Conservation (phyloP, 805 yeast genomes). For the Grigorovia jiainica region DNA sequence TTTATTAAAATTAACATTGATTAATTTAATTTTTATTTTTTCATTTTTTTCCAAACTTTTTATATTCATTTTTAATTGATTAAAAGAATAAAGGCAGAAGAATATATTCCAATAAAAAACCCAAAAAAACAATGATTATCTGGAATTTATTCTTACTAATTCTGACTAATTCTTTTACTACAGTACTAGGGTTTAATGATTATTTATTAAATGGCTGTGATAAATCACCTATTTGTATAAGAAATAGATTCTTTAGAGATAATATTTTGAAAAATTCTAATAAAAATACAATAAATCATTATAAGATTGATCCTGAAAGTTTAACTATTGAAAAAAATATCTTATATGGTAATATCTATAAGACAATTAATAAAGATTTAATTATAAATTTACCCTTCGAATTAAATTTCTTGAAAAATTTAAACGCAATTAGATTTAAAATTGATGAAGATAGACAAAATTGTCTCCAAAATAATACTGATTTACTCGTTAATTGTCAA, state of each 20-base stretch:
- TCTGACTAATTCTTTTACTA: background rate
- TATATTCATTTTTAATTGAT: too few species aligned
- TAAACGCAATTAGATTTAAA: conserved; percentile 50
- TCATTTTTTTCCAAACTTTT: too few species aligned
- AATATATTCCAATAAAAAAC: too few species aligned
- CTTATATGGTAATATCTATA: conserved; percentile 26
- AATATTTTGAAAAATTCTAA: conserved; percentile 28
- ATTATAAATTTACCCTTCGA: conserved; percentile 44
- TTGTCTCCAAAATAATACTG: conserved; percentile 7
- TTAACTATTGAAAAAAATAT: conserved; percentile 26
- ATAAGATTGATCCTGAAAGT: conserved; percentile 32
- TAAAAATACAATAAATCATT: conserved; percentile 14
- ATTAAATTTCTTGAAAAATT: conserved; percentile 42
- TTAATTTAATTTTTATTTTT: too few species aligned
- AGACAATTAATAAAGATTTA: conserved; percentile 26
- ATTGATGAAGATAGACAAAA: conserved; percentile 50
- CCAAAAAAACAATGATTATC: too few species aligned
- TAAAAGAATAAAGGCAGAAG: too few species aligned
- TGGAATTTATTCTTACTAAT: background rate
- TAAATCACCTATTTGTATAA: conserved; percentile 72
- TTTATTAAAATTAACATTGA: too few species aligned
- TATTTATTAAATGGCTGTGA: conserved; percentile 69
- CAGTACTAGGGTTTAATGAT: conserved; percentile 43
- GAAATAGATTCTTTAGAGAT: conserved; percentile 63
- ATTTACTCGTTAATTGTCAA: conserved; percentile 26